Percentiles rank a stretch among this genome's conserved stretches.
Evolutionary conservation across 805 yeast species (phyloP).

Genomic region (Groenewaldozyma salmanticensis): DNA sequence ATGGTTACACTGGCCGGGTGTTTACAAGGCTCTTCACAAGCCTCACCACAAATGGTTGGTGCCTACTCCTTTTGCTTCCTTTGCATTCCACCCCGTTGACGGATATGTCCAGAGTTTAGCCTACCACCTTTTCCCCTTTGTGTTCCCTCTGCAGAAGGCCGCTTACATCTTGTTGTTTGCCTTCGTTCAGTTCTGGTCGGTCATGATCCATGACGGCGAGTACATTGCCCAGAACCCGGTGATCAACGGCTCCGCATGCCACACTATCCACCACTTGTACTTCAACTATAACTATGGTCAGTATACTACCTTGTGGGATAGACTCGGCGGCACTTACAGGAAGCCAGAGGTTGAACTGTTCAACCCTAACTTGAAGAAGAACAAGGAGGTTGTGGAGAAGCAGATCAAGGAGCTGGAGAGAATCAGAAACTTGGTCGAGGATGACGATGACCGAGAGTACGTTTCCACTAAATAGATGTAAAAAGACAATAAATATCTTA

Average conservation of each 20-base stretch:
- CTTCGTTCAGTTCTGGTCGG: conserved; percentile 95
- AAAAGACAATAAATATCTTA: not conserved
- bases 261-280: conserved; percentile 91
- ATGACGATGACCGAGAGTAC: conserved; percentile 64
- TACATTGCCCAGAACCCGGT: conserved; percentile 88
- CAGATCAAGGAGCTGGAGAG: conserved; percentile 69
- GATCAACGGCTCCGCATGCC: conserved; percentile 97
- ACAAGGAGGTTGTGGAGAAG: conserved; percentile 52
- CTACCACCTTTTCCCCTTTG: conserved; percentile 82
- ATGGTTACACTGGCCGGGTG: conserved; percentile 83
- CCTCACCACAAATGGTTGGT: conserved; percentile 99
- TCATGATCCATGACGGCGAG: conserved; percentile 97
- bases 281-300: conserved; percentile 98
- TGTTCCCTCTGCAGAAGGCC: conserved; percentile 87
- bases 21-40: conserved; percentile 82
- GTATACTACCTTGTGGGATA: conserved; percentile 96
- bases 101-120: conserved; percentile 91
- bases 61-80: conserved; percentile 96
- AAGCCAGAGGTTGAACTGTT: conserved; percentile 83
- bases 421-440: conserved; percentile 74
- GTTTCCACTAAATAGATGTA: conserved; percentile 22
- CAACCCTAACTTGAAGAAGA: conserved; percentile 49
- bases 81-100: conserved; percentile 97
- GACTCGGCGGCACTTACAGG: conserved; percentile 89
- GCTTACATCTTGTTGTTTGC: conserved; percentile 75